Base-by-base conservation (phyloP, 495 filamentous ascomycete genomes). In the Cryomyces minteri region DNA sequence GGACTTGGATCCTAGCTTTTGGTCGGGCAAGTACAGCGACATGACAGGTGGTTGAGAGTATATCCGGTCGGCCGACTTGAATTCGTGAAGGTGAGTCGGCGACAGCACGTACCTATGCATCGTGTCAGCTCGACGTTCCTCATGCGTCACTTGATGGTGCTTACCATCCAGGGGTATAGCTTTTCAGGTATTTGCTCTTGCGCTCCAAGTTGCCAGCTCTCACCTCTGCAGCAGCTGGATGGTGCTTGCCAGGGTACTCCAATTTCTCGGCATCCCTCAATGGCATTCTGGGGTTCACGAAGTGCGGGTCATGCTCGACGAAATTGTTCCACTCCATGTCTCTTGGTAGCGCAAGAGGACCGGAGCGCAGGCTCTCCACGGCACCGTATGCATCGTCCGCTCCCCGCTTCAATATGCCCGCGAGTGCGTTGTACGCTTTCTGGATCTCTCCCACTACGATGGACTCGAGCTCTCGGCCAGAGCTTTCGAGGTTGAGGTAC, bases 121-220 rank as follows among this genome's bases (percentile, higher is more conserved):
- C 18, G 18, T 25, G 18, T 25, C 18, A 25, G 18, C 18, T 25
- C 18, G 18, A 2, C 18, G 18, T 25, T 25, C 18, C 2, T 25
- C 1, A 44, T 41, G 43, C 54, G 70, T 56, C 71, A 68, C 50
- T 41, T 39, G 31, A 28, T 48, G 40, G 47, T 41, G 45, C 10
- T 63, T 69, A 92, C 90, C 90, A 98, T 62, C 90, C 90, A 28
- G 88, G 82, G 4, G 88, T 88, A 60, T 94, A 98, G 57, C 86
- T 94, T 72, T 96, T 98, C 38, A 98, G 67, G 60, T 96, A 98
- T 58, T 96, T 98, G 71, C 83, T 92, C 74, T 95, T 98, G 41
- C 90, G 80, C 67, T 98, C 90, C 44, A 98, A 68, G 65, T 93
- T 79, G 1, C 90, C 90, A 5, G 83, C 82, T 41, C 84, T 71